A percentile compares a stretch with the other conserved stretches of the same genome.
Conservation (phyloP, 495 filamentous ascomycete species). For the Cladorrhinum samala region DNA sequence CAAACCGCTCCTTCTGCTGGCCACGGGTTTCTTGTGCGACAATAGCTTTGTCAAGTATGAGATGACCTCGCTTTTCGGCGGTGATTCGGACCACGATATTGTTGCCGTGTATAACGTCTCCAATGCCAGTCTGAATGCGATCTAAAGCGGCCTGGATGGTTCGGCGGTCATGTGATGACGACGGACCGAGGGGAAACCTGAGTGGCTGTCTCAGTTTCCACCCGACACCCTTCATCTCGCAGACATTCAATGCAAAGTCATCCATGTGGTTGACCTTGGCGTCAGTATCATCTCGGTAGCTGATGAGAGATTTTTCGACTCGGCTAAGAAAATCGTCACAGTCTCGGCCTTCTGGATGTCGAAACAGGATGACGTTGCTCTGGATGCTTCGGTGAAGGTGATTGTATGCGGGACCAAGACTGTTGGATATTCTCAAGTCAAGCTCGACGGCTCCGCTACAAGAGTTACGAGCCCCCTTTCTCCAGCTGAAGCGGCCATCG, state of each 20-base stretch:
- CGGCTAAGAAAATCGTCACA: constrained; percentile 32
- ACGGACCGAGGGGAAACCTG: constrained; percentile 28
- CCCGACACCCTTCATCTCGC: constrained; percentile 34
- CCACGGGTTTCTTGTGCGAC: constrained; percentile 31
- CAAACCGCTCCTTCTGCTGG: constrained; percentile 12
- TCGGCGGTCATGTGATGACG: constrained; percentile 28
- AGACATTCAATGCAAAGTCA: constrained; percentile 38
- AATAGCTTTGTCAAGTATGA: constrained; percentile 41
- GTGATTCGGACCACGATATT: constrained; percentile 36
- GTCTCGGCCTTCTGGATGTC: constrained; percentile 26
- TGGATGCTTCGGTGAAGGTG: constrained; percentile 30
- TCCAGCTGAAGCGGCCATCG: constrained; percentile 20
- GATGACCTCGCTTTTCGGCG: constrained; percentile 41
- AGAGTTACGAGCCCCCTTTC: constrained; percentile 27
- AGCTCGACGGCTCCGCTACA: constrained; percentile 34
- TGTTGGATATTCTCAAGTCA: constrained; percentile 34
- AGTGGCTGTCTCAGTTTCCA: constrained; percentile 37
- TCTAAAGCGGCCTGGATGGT: constrained; percentile 38
- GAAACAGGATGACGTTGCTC: constrained; percentile 36
- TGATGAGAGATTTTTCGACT: constrained; percentile 23
- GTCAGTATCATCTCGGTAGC: constrained; percentile 28
- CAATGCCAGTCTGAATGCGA: constrained; percentile 39
- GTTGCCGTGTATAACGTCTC: constrained; percentile 39
- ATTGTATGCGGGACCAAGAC: constrained; percentile 33
- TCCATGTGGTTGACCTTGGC: constrained; percentile 27